Conservation (phyloP, 2,329 filamentous ascomycete genomes). For the Diaporthe citri region DNA sequence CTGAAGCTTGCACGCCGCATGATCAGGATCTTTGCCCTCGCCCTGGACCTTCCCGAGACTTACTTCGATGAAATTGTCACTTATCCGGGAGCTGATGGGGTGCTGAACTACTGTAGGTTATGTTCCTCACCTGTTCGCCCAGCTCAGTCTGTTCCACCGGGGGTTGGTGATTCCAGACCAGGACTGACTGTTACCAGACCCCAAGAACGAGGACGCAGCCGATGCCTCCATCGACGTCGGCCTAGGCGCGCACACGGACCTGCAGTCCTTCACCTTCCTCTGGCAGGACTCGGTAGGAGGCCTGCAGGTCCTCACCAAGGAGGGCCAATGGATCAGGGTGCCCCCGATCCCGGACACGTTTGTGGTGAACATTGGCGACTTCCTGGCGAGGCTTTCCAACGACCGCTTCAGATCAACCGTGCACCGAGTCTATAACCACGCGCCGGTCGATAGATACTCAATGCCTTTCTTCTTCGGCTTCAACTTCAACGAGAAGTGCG, state of each 20-base stretch:
- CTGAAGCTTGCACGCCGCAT: slow-evolving; percentile 45
- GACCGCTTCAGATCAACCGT: slow-evolving; percentile 62
- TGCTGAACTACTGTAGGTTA: slow-evolving; percentile 50
- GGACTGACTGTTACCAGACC: slow-evolving; percentile 44
- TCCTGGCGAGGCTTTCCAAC: slow-evolving; percentile 64
- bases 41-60: slow-evolving; percentile 42
- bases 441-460: slow-evolving; percentile 58
- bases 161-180: neutral
- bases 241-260: slow-evolving; percentile 60
- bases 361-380: slow-evolving; percentile 67
- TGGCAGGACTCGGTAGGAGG: slow-evolving; percentile 60
- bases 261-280: slow-evolving; percentile 62
- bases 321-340: slow-evolving; percentile 59
- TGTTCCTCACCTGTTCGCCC: no score
- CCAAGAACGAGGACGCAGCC: slow-evolving; percentile 50
- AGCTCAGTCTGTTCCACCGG: no score
- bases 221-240: slow-evolving; percentile 52
- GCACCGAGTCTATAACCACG: slow-evolving; percentile 62
- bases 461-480: slow-evolving; percentile 70
- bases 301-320: slow-evolving; percentile 56
- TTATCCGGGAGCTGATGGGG: slow-evolving; percentile 41
- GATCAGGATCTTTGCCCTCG: slow-evolving; percentile 44
- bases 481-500: slow-evolving; percentile 64
- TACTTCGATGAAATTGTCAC: slow-evolving; percentile 43
- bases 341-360: slow-evolving; percentile 58